A percentile compares a stretch with the other conserved stretches of the same genome.
phyloP scores from a whole-genome alignment of 2,329 filamentous ascomycete genomes.

The Westerdykella aurantiaca region DNA sequence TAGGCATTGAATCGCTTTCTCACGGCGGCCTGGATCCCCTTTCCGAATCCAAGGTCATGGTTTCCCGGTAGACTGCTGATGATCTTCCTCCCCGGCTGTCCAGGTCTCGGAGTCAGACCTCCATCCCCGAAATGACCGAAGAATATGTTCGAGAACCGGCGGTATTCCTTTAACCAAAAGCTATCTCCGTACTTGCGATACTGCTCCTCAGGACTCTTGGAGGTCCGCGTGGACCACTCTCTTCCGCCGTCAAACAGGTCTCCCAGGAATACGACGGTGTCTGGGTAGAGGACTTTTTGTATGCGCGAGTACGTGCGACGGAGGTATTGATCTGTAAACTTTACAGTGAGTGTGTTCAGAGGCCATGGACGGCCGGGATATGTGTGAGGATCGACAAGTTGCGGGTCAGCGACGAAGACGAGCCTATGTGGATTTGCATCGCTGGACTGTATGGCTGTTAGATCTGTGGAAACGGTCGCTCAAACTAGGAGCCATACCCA shows the following conservation, averaged over 20 bases:
- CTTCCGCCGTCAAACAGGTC: constrained; percentile 93
- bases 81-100: constrained; percentile 66
- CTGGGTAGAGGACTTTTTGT: constrained; percentile 69
- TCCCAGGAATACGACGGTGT: constrained; percentile 84
- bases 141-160: constrained; percentile 81
- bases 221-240: constrained; percentile 72
- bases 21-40: constrained; percentile 73
- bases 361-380: constrained; percentile 79
- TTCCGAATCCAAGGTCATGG: constrained; percentile 88
- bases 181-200: constrained; percentile 69
- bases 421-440: constrained; percentile 76
- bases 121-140: constrained; percentile 61
- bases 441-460: constrained; percentile 54
- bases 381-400: constrained; percentile 90
- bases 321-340: constrained; percentile 86
- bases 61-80: constrained; percentile 87
- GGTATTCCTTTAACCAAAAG: constrained; percentile 84
- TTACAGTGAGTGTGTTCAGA: constrained; percentile 59
- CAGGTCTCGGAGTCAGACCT: constrained; percentile 50
- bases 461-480: constrained; percentile 1
- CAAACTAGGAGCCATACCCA: constrained; percentile 58
- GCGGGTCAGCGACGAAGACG: constrained; percentile 80
- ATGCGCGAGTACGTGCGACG: constrained; percentile 74
- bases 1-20: constrained; percentile 78
- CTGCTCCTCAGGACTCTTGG: constrained; percentile 56